Conservation (phyloP, 495 filamentous ascomycete genomes). For the Tricharina praecox region DNA sequence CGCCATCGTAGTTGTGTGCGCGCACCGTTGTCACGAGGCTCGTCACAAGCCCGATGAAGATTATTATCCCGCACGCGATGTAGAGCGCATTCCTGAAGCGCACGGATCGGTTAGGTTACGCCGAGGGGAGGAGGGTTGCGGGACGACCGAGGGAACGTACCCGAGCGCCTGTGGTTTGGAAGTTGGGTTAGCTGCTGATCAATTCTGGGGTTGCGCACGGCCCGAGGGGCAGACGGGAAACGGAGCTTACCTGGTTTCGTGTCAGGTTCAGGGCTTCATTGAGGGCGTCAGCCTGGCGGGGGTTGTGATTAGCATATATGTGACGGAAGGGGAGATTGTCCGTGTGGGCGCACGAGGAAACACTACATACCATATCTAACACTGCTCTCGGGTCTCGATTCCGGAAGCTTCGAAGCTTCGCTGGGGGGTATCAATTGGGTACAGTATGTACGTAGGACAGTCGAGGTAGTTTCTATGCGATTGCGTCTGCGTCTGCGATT, state of each 20-base stretch:
- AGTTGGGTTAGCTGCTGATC: no score
- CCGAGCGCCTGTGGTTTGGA: no score
- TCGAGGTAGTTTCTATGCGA: no score
- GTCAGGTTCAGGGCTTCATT: background rate
- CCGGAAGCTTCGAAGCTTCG: no score
- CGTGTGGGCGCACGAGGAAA: background rate
- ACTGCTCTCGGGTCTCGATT: background rate
- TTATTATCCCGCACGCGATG: background rate
- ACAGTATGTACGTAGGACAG: no score
- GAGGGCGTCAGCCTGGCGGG: background rate
- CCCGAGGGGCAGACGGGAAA: background rate
- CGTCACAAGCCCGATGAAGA: background rate
- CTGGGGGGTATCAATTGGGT: no score
- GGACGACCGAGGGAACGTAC: background rate
- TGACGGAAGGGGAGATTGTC: background rate
- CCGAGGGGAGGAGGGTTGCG: background rate
- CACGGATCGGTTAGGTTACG: background rate
- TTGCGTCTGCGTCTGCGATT: no score
- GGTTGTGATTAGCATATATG: background rate
- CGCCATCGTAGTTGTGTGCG: background rate
- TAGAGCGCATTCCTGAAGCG: conserved; percentile 1
- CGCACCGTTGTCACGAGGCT: background rate
- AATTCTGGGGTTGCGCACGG: background rate
- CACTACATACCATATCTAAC: background rate
- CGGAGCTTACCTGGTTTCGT: background rate